Evolutionary conservation across 805 yeast species (phyloP), one percentile per base, ranked within the genome.

Genomic region (Monosporozyma aerobia): DNA sequence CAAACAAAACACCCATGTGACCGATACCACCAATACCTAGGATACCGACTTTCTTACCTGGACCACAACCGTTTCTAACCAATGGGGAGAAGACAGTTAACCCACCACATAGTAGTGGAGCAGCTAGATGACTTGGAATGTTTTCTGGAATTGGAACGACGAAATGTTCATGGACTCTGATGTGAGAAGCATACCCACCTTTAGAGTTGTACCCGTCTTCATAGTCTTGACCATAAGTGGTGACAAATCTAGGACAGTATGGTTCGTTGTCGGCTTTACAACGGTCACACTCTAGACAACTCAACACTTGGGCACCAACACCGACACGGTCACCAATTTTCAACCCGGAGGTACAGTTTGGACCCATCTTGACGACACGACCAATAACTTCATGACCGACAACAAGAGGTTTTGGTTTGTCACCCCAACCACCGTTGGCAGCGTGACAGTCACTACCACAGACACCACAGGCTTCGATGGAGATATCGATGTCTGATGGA

Each of bases 61-160:
- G 74, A 54, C 76, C 79, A 59, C 71, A 73, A 41, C 75, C 76
- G 53, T 73, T 72, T 65, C 83, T 73, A 53, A 77, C 72, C 59
- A 86, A 68, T 53, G 92, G 90, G 13, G 87, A 78, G 70, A 72
- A 85, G 14, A 81, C 82, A 14, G 94, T 85, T 64, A 82, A 70
- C 49, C 92, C 92, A 53, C 88, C 92, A 73, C 94, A 85, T 70
- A 84, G 69, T 70, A 86, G 71, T 51, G 92, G 90, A 3, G 90
- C 90, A 29, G 82, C 88, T 40, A 74, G 71, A 37, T 74, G 78
- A 41, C 79, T 72, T 44, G 77, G 73, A 43, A 82, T 62, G 19
- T 61, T 68, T 13, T 78, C 79, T 39, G 92, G 90, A 54, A 85
- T 77, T 48, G 80, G 80, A 72, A 84, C 76, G 2, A 76, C 83